These are phyloP conservation scores for Ascocoryne sarcoides DNA, from an alignment of 2,329 filamentous ascomycete species.

Conservation along the genomic window DNA sequence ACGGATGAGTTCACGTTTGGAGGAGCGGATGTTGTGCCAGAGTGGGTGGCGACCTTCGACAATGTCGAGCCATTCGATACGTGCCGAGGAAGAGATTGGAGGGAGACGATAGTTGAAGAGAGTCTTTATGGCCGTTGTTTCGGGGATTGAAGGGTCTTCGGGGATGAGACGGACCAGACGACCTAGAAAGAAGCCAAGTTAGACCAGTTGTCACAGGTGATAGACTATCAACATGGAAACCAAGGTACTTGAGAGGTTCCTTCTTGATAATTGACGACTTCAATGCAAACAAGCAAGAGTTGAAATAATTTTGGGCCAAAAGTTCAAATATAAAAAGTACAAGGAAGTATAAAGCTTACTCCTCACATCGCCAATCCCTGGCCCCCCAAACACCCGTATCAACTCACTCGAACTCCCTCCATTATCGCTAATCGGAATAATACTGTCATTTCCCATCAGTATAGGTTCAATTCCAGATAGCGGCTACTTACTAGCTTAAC, in stretches of 20 bases:
- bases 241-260: no score
- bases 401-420: slow-evolving; percentile 89
- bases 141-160: slow-evolving; percentile 44
- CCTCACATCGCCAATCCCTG: slow-evolving; percentile 71
- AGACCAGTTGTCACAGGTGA: no score
- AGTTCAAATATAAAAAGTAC: neutral
- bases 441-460: slow-evolving; percentile 44
- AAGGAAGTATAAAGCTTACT: slow-evolving; percentile 44
- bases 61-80: slow-evolving; percentile 78
- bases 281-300: no score
- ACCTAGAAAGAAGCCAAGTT: no score
- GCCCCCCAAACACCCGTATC: slow-evolving; percentile 89
- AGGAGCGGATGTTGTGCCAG: slow-evolving; percentile 62
- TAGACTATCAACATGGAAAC: no score
- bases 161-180: slow-evolving; percentile 88
- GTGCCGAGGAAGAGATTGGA: slow-evolving; percentile 49
- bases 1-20: slow-evolving; percentile 69
- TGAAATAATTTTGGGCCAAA: neutral
- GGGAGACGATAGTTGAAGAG: slow-evolving; percentile 85
- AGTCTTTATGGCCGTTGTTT: slow-evolving; percentile 65
- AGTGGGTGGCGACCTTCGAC: slow-evolving; percentile 72
- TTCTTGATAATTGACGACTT: no score
- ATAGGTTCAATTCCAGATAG: neutral
- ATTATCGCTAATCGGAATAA: slow-evolving; percentile 95
- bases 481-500: slow-evolving; percentile 27